Percentiles rank a stretch among this genome's conserved stretches.
Evolutionary conservation across 768 basidiomycete genomes (phyloP).

Genomic region (Boletus subparvulus): DNA sequence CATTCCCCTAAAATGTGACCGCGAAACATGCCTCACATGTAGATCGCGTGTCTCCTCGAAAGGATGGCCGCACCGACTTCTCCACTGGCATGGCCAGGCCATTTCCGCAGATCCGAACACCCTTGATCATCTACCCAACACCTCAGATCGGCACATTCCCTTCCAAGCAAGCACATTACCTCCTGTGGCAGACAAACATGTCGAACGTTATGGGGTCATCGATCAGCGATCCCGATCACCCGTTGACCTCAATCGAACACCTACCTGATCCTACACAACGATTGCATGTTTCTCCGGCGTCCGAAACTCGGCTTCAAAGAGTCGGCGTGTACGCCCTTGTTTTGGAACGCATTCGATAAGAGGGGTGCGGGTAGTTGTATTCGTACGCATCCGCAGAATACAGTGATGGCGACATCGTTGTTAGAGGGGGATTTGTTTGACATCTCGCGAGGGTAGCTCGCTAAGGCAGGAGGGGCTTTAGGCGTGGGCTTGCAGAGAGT

Average conservation of each 20-base stretch:
- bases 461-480: too few species aligned
- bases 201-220: not conserved
- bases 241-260: not conserved
- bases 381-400: conserved; percentile 89
- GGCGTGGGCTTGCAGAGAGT: too few species aligned
- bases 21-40: conserved; percentile 72
- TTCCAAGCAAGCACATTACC: conserved; percentile 23
- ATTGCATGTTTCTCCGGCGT: conserved; percentile 75
- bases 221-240: not conserved
- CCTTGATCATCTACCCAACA: conserved; percentile 82
- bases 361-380: conserved; percentile 82
- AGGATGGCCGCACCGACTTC: conserved; percentile 74
- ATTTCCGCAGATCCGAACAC: conserved; percentile 73
- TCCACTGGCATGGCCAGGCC: conserved; percentile 75
- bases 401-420: conserved; percentile 82
- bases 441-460: conserved; percentile 51
- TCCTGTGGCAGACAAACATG: conserved; percentile 35
- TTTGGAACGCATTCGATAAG: conserved; percentile 88
- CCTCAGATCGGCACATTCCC: not conserved
- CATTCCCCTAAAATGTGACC: not conserved
- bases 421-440: conserved; percentile 69
- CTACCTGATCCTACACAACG: conserved; percentile 70
- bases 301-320: conserved; percentile 74
- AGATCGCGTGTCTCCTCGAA: conserved; percentile 77
- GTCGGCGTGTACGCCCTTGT: conserved; percentile 85